Evolutionary conservation across 768 basidiomycete genomes (phyloP).

Genomic region (Hebeloma cylindrosporum): DNA sequence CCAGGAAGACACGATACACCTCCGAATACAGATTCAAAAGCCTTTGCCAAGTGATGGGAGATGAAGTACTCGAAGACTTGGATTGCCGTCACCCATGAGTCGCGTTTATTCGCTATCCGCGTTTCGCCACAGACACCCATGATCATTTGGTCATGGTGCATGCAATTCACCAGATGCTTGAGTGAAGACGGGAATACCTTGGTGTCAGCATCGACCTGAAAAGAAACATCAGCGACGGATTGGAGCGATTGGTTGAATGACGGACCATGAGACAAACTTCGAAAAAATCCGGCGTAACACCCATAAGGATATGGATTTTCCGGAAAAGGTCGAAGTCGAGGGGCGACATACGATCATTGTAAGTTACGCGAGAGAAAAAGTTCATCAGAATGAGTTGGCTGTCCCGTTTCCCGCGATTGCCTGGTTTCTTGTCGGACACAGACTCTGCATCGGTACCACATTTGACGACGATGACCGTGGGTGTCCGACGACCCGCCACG

Average conservation of each 20-base stretch:
- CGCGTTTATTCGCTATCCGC: constrained; percentile 96
- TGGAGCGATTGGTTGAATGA: constrained; percentile 11
- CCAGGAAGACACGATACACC: constrained; percentile 99
- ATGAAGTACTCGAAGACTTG: constrained; percentile 99
- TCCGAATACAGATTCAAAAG: constrained; percentile 98
- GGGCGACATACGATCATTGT: constrained; percentile 98
- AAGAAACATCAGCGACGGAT: neutral
- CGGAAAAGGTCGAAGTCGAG: constrained; percentile 98
- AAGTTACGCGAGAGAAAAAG: constrained; percentile 98
- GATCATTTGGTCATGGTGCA: constrained; percentile 98
- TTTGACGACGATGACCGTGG: constrained; percentile 93
- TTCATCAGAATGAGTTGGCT: constrained; percentile 99
- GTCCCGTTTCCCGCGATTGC: constrained; percentile 98
- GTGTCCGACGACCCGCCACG: constrained; percentile 86
- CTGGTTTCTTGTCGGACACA: constrained; percentile 84
- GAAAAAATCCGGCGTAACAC: constrained; percentile 98
- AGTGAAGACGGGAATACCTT: constrained; percentile 92
- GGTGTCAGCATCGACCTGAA: constrained; percentile 96
- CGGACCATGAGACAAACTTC: constrained; percentile 96
- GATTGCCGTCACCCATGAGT: constrained; percentile 98
- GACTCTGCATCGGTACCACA: constrained; percentile 91
- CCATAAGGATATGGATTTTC: constrained; percentile 94
- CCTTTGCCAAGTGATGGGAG: constrained; percentile 97
- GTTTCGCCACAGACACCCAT: constrained; percentile 99
- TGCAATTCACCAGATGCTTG: constrained; percentile 90